Base-by-base conservation (phyloP, 495 filamentous ascomycete genomes). In the Aspergillus sclerotioniger region DNA sequence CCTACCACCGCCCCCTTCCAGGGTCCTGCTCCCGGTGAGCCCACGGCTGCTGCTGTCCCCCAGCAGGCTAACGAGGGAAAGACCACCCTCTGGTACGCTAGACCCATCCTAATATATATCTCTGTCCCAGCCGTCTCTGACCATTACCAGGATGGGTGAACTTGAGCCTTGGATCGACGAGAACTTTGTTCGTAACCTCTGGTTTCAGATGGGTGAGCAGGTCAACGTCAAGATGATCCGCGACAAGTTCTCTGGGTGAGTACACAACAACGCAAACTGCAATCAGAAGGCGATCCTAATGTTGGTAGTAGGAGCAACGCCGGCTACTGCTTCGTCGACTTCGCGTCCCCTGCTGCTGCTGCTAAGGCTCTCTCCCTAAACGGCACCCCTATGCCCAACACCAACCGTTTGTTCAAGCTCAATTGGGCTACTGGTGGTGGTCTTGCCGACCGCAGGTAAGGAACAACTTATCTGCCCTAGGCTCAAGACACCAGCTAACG, bases 191-290 rank as follows among this genome's bases (percentile, higher is more conserved):
- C 92, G 95, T 70, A 92, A 87, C 61, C 82, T 98, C 19, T 98
- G 91, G 87, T 89, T 86, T 72, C 87, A 88, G 65, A 86, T 96
- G 80, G 90, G 86, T 55, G 93, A 98, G 78, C 82, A 83, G 60
- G 94, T 99, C 65, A 97, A 97, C 66, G 94, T 99, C 56, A 99
- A 99, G 84, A 96, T 99, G 85, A 99, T 99, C 67, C 92, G 94
- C 58, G 94, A 99, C 79, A 96, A 96, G 74, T 96, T 96, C 71
- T 98, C 94, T 73, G 94, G 94, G 93, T 97, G 87, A 72, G 90
- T 71, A 67, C 59, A 52, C n/a, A 29, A 31, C 47, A 58, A 52
- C 44, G 32, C 12, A 29, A 3, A 31, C 10, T 12, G 54, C 35
- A 17, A 47, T 13, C 53, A 47, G 57, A 66, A 63, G 53, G 61